phyloP scores from a whole-genome alignment of 768 basidiomycete genomes.

The Trametes elegans region DNA sequence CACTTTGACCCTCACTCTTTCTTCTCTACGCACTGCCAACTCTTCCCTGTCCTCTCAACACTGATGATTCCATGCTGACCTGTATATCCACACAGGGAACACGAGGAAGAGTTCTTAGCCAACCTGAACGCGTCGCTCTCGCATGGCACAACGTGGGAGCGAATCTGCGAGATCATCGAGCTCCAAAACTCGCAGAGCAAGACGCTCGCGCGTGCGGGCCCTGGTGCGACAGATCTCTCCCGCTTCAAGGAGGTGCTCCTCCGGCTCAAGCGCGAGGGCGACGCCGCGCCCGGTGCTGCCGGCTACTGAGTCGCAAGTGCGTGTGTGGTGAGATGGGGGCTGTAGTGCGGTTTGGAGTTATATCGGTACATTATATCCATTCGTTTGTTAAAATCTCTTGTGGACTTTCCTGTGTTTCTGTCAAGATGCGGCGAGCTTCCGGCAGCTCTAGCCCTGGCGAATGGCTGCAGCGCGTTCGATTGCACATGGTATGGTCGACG shows the following conservation, averaged over 20 bases:
- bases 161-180: constrained; percentile 83
- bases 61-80: no score
- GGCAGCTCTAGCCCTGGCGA: no score
- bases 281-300: constrained; percentile 86
- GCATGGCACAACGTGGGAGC: constrained; percentile 92
- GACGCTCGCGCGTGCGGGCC: constrained; percentile 82
- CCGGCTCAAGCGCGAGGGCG: constrained; percentile 86
- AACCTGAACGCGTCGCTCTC: constrained; percentile 74
- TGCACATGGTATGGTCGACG: no score
- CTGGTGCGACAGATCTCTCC: constrained; percentile 84
- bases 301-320: constrained; percentile 58
- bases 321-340: background rate
- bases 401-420: background rate
- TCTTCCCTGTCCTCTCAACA: no score
- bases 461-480: no score
- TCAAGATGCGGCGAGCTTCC: no score
- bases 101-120: constrained; percentile 78
- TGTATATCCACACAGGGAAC: constrained; percentile 81
- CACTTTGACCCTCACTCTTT: no score
- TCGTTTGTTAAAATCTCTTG: background rate
- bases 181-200: constrained; percentile 98
- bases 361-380: constrained; percentile 11
- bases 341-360: constrained; percentile 2
- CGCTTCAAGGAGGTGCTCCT: constrained; percentile 93
- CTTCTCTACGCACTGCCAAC: no score